phyloP scores from a whole-genome alignment of 2,329 filamentous ascomycete species.

The Nigrograna mackinnonii region DNA sequence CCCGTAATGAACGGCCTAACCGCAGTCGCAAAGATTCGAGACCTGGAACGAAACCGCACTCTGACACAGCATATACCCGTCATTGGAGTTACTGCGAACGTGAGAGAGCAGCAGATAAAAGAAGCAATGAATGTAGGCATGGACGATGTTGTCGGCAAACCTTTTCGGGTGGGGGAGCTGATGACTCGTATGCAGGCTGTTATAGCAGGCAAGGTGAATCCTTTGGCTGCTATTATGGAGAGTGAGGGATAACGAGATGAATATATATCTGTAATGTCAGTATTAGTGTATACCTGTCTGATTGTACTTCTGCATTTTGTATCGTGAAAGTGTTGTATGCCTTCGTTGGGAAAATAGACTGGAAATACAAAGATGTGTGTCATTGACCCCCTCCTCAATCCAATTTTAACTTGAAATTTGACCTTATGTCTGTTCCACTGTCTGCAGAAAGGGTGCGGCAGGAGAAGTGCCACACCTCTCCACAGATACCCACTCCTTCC shows the following conservation, averaged over 20 bases:
- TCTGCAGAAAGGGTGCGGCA: too few relatives aligned
- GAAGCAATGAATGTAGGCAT: conserved; percentile 33
- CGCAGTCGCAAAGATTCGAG: conserved; percentile 24
- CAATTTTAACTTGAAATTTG: too few relatives aligned
- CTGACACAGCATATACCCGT: conserved; percentile 27
- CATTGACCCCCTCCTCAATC: too few relatives aligned
- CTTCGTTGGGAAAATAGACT: too few relatives aligned
- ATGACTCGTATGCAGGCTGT: conserved; percentile 16
- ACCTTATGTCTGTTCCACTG: too few relatives aligned
- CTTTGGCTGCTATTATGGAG: not conserved
- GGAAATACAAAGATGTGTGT: too few relatives aligned
- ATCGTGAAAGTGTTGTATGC: too few relatives aligned
- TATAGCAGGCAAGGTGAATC: not conserved
- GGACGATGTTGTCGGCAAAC: conserved; percentile 72
- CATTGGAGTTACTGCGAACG: conserved; percentile 40
- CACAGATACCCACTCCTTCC: too few relatives aligned
- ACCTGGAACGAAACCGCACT: conserved; percentile 21
- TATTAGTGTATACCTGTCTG: too few relatives aligned
- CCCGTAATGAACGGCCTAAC: conserved; percentile 33
- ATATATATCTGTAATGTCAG: too few relatives aligned
- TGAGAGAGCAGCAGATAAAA: conserved; percentile 32
- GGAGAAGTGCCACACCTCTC: too few relatives aligned
- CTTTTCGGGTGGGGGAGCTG: conserved; percentile 55
- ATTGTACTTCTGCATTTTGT: too few relatives aligned
- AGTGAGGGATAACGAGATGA: not conserved